phyloP scores from a whole-genome alignment of 495 filamentous ascomycete genomes.

The Hypomontagnella submonticulosa region DNA sequence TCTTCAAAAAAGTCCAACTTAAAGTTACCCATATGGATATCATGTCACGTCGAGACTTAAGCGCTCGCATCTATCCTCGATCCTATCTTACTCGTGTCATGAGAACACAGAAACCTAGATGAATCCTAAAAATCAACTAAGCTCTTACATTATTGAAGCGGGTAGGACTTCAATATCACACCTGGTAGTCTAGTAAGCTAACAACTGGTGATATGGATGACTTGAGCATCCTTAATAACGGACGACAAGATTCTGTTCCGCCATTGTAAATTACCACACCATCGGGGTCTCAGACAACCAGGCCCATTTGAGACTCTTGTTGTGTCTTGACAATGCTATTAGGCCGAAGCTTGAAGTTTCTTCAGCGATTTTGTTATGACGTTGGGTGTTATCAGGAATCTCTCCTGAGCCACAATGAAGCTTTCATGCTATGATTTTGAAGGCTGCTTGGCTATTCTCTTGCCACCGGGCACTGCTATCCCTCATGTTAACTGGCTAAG shows the following conservation, averaged over 20 bases:
- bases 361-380: constrained; percentile 7
- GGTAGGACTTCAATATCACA: too few species aligned
- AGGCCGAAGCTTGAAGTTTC: not conserved
- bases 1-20: too few species aligned
- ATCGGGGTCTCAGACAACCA: constrained; percentile 34
- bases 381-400: not conserved
- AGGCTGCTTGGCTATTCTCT: not conserved
- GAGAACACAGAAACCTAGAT: too few species aligned
- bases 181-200: not conserved
- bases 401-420: constrained; percentile 1
- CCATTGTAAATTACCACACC: constrained; percentile 14
- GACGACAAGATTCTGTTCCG: constrained; percentile 9
- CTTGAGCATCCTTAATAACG: constrained; percentile 11
- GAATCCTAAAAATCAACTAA: too few species aligned
- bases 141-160: too few species aligned
- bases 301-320: constrained; percentile 8
- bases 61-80: too few species aligned
- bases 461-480: constrained; percentile 3
- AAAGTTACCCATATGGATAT: too few species aligned
- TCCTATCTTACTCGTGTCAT: too few species aligned
- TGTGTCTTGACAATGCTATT: not conserved
- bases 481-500: too few species aligned
- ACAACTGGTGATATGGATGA: constrained; percentile 13
- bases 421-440: not conserved
- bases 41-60: too few species aligned